Base-by-base conservation (phyloP, 495 filamentous ascomycete genomes). In the Penicillium argentinense region DNA sequence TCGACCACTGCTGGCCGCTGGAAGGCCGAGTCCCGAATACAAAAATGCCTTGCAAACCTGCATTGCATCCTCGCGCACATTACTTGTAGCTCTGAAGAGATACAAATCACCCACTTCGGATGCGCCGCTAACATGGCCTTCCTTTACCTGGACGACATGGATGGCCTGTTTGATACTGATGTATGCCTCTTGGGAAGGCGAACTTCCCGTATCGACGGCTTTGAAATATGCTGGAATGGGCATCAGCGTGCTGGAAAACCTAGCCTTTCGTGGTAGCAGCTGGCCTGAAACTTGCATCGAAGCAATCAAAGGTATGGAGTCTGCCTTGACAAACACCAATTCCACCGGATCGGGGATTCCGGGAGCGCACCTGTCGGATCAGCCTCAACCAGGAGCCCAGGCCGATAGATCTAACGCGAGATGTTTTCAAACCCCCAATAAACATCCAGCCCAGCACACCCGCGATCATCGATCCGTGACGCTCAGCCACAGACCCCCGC, bases 71-170 rank as follows among this genome's bases (percentile, higher is more conserved):
- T 70, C 73, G 23, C 49, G 69, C n/a, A 68, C 66, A 9, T 53
- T 74, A n/a, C 50, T 74, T 14, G 44, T 54, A 21, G 57, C 58
- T 4, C 55, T 72, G 30, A 61, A 54, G 23, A 60, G 54, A 4
- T 64, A 65, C 18, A 54, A 67, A 34, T 48, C 56, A n/a, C 41
- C 61, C 34, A 40, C 40, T 9, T 45, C 33, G 12, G 43, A 51
- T 24, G 42, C 51, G 7, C 63, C 70, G 5, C 57, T 76, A 9
- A 50, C 69, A 2, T 74, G 69, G 67, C 69, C 72, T 18, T 73
- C 72, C 3, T 74, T 74, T 39, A 76, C 73, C 12, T 76, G 72
- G 69, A 64, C 56, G 5, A 64, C 73, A 9, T 76, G 73, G 73
- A 75, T 76, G 72, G 68, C 69, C 21, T 71, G 65, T 42, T 55